A percentile compares a stretch with the other conserved stretches of the same genome.
Conservation (phyloP, 495 filamentous ascomycete species). For the Penicillium coprophilum region DNA sequence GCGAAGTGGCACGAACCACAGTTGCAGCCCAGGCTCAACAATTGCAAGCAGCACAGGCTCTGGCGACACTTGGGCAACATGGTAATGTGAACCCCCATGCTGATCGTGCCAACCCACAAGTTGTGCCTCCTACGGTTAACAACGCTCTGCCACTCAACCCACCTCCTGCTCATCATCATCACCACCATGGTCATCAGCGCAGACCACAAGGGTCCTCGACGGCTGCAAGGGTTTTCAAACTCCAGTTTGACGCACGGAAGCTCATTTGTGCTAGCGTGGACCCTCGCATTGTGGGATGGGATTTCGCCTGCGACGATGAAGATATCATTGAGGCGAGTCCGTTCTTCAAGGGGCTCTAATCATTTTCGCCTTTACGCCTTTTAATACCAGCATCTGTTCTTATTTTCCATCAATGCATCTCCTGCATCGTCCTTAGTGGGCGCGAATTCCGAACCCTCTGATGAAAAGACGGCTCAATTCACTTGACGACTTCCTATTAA, state of each 20-base stretch:
- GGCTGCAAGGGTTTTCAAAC: constrained; percentile 77
- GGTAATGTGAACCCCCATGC: constrained; percentile 1
- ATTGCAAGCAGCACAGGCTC: constrained; percentile 27
- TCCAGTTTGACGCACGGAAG: constrained; percentile 91
- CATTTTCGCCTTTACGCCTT: not conserved
- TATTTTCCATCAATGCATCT: not conserved
- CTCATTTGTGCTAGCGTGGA: constrained; percentile 94
- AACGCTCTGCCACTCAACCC: not conserved
- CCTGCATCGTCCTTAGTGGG: not conserved
- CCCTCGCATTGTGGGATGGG: constrained; percentile 92
- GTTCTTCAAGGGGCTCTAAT: constrained; percentile 61
- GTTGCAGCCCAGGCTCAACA: constrained; percentile 28
- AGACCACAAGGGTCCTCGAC: constrained; percentile 7
- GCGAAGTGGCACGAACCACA: constrained; percentile 21
- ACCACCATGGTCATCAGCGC: constrained; percentile 21
- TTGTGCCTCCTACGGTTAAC: not conserved
- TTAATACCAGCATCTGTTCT: not conserved
- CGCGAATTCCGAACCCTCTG: not conserved
- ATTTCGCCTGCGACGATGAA: constrained; percentile 88
- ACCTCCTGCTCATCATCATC: constrained; percentile 20
- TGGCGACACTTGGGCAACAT: constrained; percentile 13
- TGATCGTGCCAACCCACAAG: constrained; percentile 6
- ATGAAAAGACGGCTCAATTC: constrained; percentile 1
- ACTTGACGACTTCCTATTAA: constrained; percentile 1
- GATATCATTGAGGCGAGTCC: constrained; percentile 76